These are phyloP conservation scores for Leishmania guyanensis DNA, from an alignment of 208 protist species.

Conservation along the genomic window DNA sequence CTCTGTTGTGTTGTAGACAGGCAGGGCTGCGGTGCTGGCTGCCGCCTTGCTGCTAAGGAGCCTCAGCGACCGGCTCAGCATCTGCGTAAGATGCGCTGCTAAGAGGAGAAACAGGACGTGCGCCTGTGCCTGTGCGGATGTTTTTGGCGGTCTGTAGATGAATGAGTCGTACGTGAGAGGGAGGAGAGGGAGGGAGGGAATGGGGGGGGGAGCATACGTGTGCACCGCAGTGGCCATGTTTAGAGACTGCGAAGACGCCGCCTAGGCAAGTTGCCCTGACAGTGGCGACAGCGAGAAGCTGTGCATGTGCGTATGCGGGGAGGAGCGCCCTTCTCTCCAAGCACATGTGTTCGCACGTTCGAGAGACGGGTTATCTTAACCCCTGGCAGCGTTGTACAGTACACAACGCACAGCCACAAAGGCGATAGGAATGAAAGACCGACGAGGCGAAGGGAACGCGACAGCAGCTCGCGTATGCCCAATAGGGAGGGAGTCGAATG, in stretches of 20 bases:
- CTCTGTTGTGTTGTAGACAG: constrained; percentile 17
- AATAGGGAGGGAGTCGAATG: not conserved
- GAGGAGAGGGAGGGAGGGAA: not conserved
- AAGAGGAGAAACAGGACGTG: not conserved
- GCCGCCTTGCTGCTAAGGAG: constrained; percentile 6
- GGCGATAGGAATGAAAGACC: not conserved
- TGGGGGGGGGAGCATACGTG: not conserved
- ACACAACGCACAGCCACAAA: not conserved
- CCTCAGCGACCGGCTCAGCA: constrained; percentile 9
- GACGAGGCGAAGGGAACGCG: not conserved
- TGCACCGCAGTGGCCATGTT: not conserved
- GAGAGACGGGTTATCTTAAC: not conserved
- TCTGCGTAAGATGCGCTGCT: constrained; percentile 2
- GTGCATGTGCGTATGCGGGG: not conserved
- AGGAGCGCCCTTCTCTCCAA: not conserved
- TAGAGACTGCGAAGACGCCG: not conserved
- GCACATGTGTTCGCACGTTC: not conserved
- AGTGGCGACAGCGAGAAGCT: not conserved
- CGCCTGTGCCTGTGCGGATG: not conserved
- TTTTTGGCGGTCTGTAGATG: not conserved
- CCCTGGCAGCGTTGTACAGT: not conserved
- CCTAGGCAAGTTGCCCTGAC: not conserved
- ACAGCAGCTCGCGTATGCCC: not conserved
- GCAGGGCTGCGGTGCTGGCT: constrained; percentile 10
- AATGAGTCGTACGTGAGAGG: not conserved